phyloP scores from a whole-genome alignment of 805 yeast species.

The Candida nonsorbophila region DNA sequence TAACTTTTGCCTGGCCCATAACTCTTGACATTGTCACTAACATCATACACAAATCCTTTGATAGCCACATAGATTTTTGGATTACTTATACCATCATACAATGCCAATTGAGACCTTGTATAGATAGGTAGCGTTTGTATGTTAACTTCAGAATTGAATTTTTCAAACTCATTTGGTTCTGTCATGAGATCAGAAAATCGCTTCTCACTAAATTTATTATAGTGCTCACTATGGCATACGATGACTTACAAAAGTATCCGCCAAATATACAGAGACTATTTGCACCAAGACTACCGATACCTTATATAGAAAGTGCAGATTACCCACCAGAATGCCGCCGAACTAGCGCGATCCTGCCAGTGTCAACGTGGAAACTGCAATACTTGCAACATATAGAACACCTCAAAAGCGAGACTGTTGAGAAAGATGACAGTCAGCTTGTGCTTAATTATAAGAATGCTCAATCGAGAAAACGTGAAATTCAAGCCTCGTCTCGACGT shows the following conservation, averaged over 20 bases:
- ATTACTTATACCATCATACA: conserved; percentile 24
- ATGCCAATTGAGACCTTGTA: conserved; percentile 27
- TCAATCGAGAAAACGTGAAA: conserved; percentile 6
- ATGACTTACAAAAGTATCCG: conserved; percentile 26
- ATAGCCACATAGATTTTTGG: conserved; percentile 63
- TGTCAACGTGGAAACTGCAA: conserved; percentile 26
- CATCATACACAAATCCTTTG: conserved; percentile 76
- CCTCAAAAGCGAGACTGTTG: not conserved
- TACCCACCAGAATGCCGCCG: conserved; percentile 42
- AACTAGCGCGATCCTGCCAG: conserved; percentile 43
- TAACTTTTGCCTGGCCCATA: conserved; percentile 79
- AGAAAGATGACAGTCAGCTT: too few relatives aligned
- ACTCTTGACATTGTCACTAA: conserved; percentile 54
- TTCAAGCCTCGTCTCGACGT: conserved; percentile 12
- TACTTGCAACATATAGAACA: conserved; percentile 19
- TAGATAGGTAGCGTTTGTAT: conserved; percentile 23
- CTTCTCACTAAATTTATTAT: not conserved
- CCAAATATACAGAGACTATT: conserved; percentile 46
- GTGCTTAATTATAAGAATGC: conserved; percentile 1
- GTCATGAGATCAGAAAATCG: not conserved
- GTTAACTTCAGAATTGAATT: conserved; percentile 25
- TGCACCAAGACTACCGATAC: conserved; percentile 53
- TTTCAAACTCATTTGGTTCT: conserved; percentile 19
- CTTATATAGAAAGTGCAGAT: conserved; percentile 45
- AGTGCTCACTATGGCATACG: not conserved